Evolutionary conservation across 1,139 yeast species (phyloP).

Genomic region (Geotrichum carabidarum): DNA sequence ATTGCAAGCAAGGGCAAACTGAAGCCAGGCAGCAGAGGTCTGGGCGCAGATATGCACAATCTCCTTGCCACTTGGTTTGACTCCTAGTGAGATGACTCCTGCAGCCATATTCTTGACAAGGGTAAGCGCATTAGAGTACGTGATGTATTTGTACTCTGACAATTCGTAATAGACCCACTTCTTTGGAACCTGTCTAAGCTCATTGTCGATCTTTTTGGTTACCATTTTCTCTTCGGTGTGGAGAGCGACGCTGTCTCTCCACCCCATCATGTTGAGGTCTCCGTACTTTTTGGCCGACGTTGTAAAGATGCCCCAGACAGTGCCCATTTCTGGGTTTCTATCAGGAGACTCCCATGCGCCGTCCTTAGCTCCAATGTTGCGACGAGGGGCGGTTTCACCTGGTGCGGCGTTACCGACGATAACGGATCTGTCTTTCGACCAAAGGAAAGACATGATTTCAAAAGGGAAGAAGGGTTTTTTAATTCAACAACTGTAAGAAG

Average conservation of each 20-base stretch:
- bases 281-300: slow-evolving; percentile 62
- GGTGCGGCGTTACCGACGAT: slow-evolving; percentile 75
- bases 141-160: slow-evolving; percentile 61
- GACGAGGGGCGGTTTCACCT: slow-evolving; percentile 90
- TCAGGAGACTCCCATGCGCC: slow-evolving; percentile 41
- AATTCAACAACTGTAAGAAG: too few relatives aligned
- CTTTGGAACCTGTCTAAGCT: slow-evolving; percentile 65
- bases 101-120: slow-evolving; percentile 57
- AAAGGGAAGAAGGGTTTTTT: not conserved
- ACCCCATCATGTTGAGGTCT: slow-evolving; percentile 59
- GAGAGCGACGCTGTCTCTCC: slow-evolving; percentile 69
- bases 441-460: not conserved
- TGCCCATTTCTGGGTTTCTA: slow-evolving; percentile 39
- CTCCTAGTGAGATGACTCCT: slow-evolving; percentile 73
- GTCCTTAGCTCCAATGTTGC: slow-evolving; percentile 58
- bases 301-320: slow-evolving; percentile 63
- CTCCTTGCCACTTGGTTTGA: slow-evolving; percentile 56
- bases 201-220: slow-evolving; percentile 73
- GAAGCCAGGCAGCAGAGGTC: slow-evolving; percentile 85
- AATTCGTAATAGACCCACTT: slow-evolving; percentile 84
- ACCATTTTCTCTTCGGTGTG: slow-evolving; percentile 73
- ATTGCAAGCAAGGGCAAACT: slow-evolving; percentile 70
- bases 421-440: slow-evolving; percentile 36
- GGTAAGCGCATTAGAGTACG: slow-evolving; percentile 53
- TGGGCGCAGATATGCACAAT: slow-evolving; percentile 79